phyloP scores from a whole-genome alignment of 2,329 filamentous ascomycete genomes.

The Phaeomoniella chlamydospora region DNA sequence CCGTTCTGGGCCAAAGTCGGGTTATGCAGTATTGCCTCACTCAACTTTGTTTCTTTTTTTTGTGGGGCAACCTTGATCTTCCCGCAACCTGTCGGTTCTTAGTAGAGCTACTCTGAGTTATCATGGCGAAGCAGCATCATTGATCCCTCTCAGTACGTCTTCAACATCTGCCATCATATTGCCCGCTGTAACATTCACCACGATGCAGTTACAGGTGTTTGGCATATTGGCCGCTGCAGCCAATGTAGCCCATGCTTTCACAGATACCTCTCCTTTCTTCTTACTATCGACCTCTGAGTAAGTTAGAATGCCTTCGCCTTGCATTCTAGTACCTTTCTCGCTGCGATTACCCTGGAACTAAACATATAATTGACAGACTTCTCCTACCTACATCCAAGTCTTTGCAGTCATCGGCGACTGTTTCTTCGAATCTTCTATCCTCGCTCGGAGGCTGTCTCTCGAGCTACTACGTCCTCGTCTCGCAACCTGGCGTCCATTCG shows the following conservation, averaged over 20 bases:
- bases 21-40: no score
- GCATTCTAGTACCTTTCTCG: constrained; percentile 1
- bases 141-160: no score
- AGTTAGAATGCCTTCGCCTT: no score
- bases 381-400: constrained; percentile 20
- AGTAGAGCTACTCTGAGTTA: constrained; percentile 1
- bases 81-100: no score
- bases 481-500: constrained; percentile 59
- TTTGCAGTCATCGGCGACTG: constrained; percentile 27
- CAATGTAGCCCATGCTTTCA: constrained; percentile 56
- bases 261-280: constrained; percentile 78
- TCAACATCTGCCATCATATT: no score
- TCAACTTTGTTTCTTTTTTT: background rate
- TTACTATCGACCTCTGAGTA: constrained; percentile 76
- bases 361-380: constrained; percentile 12
- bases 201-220: background rate
- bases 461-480: constrained; percentile 60
- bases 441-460: constrained; percentile 55
- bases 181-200: background rate
- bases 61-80: background rate
- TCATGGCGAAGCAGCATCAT: background rate
- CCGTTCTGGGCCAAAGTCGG: no score
- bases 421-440: constrained; percentile 26
- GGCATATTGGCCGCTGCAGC: background rate
- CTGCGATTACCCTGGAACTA: no score